Evolutionary conservation across 2,329 filamentous ascomycete genomes (phyloP), one percentile per base, ranked within the genome.

Genomic region (Lizonia empirigonia): DNA sequence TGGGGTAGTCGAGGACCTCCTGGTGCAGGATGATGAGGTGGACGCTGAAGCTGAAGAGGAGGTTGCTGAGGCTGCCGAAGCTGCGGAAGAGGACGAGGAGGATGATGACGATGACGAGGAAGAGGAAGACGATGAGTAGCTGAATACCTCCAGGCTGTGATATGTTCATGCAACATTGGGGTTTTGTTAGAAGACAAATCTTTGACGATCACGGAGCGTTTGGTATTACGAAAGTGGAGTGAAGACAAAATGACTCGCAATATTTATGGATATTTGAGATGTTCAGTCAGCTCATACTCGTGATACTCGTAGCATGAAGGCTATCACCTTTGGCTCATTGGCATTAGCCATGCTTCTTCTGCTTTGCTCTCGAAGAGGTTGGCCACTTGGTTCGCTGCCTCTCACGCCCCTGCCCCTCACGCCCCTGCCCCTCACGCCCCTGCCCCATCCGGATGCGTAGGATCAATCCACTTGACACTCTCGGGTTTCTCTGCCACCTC

Each of bases 1-100:
- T 3, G 80, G 79, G 3, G 71, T 76, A 41, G 74, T 75, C 26
- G 74, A 74, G 33, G 72, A 72, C 46, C 55, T 67, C 49, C 44
- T 65, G 27, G 53, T 68, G 8, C 68, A 61, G 23, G 70, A 67
- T 15, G 66, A 64, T 7, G 71, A 67, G 18, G 70, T 57, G 5
- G 70, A 64, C 29, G 70, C 63, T 15, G 69, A 62, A 29, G 68
- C 60, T 15, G 72, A 65, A 22, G 70, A 67, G 34, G 69, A 68
- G 34, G 69, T 67, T 38, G 69, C 64, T 46, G 69, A 62, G 23
- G 66, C 58, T 5, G 68, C 65, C 9, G 67, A 55, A 2, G 69
- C 69, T 26, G 69, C 64, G 7, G 64, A 63, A 5, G 65, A 64
- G 3, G 66, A 67, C 2, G 64, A 64, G 0, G 64, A 68, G 0